Evolutionary conservation across 2,329 filamentous ascomycete genomes (phyloP).

Genomic region (Microcyclosporella mali): DNA sequence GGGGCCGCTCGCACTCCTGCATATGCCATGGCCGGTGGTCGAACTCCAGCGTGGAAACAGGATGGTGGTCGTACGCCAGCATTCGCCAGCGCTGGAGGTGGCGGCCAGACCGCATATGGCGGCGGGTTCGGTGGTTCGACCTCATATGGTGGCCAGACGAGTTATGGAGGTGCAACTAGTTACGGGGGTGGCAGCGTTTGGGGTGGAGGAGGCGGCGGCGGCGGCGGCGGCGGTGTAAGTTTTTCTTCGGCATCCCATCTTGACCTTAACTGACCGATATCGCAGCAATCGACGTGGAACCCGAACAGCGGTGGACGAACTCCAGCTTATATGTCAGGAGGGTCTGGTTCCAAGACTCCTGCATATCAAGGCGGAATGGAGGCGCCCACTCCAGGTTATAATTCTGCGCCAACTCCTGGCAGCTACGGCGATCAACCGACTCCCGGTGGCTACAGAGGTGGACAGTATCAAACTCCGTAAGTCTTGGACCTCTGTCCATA

Average conservation of each 20-base stretch:
- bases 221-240: constrained; percentile 24
- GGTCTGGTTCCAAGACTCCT: constrained; percentile 69
- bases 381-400: constrained; percentile 48
- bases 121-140: constrained; percentile 42
- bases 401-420: constrained; percentile 40
- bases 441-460: constrained; percentile 34
- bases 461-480: constrained; percentile 33
- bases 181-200: constrained; percentile 46
- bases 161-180: constrained; percentile 54
- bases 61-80: constrained; percentile 43
- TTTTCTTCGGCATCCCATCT: constrained; percentile 62
- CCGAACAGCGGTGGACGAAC: constrained; percentile 32
- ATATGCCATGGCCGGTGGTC: constrained; percentile 45
- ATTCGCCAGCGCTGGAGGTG: constrained; percentile 38
- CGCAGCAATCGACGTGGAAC: constrained; percentile 34
- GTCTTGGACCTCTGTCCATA: not conserved
- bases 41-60: constrained; percentile 59
- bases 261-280: constrained; percentile 45
- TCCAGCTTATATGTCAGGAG: constrained; percentile 51
- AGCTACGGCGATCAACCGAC: constrained; percentile 31
- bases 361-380: constrained; percentile 59
- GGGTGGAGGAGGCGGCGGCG: constrained; percentile 17
- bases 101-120: constrained; percentile 40
- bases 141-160: constrained; percentile 49
- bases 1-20: constrained; percentile 58